These are phyloP conservation scores for Yamadazyma oceani DNA, from an alignment of 1,139 yeast genomes.

Conservation along the genomic window DNA sequence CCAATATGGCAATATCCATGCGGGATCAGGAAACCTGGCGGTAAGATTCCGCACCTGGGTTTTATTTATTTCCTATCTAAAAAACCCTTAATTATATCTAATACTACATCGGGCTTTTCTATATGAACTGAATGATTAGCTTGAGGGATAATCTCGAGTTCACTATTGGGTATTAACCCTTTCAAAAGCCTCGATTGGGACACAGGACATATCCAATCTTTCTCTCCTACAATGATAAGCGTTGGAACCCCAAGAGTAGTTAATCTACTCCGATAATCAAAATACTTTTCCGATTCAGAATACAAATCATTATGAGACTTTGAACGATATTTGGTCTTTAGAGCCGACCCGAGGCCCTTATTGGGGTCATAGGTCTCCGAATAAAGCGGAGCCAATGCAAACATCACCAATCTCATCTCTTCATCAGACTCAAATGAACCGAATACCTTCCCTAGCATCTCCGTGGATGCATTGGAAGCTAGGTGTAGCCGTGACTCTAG, in stretches of 20 bases:
- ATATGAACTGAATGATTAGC: conserved; percentile 1
- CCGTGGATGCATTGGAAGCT: conserved; percentile 1
- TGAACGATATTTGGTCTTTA: neutral
- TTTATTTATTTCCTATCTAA: neutral
- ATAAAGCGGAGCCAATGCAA: conserved; percentile 1
- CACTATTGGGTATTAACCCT: neutral
- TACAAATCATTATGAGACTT: conserved; percentile 1
- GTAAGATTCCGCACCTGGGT: too few species aligned
- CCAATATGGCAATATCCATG: too few species aligned
- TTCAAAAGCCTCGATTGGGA: neutral
- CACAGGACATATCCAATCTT: conserved; percentile 2
- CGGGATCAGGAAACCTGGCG: too few species aligned
- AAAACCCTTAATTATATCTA: neutral
- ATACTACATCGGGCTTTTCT: neutral
- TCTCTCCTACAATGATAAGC: neutral
- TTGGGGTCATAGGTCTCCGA: conserved; percentile 1
- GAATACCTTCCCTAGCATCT: conserved; percentile 1
- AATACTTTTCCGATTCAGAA: conserved; percentile 1
- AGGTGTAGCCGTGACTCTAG: conserved; percentile 1
- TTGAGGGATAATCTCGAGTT: neutral
- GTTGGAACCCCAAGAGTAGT: neutral
- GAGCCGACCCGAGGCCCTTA: neutral
- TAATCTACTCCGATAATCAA: neutral
- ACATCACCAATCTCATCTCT: conserved; percentile 2
- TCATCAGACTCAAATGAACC: neutral